Evolutionary conservation across 768 basidiomycete genomes (phyloP).

Genomic region (Pleurotus tuoliensis): DNA sequence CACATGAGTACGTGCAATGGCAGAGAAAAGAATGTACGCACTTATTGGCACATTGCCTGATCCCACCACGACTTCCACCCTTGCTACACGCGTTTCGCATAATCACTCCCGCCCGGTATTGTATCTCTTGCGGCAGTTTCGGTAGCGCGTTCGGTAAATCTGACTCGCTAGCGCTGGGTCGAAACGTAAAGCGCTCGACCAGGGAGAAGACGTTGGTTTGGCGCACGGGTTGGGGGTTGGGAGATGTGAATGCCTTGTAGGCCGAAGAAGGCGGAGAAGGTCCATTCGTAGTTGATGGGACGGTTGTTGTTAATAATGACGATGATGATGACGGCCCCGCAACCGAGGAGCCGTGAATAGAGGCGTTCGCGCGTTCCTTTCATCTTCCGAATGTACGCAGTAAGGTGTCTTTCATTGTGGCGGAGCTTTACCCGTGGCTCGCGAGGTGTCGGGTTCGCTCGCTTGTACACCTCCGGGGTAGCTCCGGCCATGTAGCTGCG

Average conservation of each 20-base stretch:
- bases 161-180: slow-evolving; percentile 79
- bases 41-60: too few species aligned
- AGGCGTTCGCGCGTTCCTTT: slow-evolving; percentile 29
- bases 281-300: background rate
- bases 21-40: too few species aligned
- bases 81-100: too few species aligned
- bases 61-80: too few species aligned
- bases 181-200: slow-evolving; percentile 94
- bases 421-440: slow-evolving; percentile 11
- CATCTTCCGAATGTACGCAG: slow-evolving; percentile 44
- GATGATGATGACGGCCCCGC: background rate
- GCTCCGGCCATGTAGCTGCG: slow-evolving; percentile 31
- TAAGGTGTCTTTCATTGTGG: slow-evolving; percentile 24
- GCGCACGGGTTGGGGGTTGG: slow-evolving; percentile 25
- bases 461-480: slow-evolving; percentile 10
- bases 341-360: background rate
- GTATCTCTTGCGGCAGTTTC: slow-evolving; percentile 81
- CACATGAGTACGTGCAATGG: too few species aligned
- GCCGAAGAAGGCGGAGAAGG: slow-evolving; percentile 6
- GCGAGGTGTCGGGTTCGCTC: slow-evolving; percentile 4
- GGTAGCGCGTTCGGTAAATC: slow-evolving; percentile 67
- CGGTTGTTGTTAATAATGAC: background rate
- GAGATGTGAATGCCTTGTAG: slow-evolving; percentile 14
- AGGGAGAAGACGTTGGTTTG: slow-evolving; percentile 94
- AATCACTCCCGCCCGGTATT: slow-evolving; percentile 99